phyloP scores from a whole-genome alignment of 495 filamentous ascomycete species.

The Aspergillus asperescens region DNA sequence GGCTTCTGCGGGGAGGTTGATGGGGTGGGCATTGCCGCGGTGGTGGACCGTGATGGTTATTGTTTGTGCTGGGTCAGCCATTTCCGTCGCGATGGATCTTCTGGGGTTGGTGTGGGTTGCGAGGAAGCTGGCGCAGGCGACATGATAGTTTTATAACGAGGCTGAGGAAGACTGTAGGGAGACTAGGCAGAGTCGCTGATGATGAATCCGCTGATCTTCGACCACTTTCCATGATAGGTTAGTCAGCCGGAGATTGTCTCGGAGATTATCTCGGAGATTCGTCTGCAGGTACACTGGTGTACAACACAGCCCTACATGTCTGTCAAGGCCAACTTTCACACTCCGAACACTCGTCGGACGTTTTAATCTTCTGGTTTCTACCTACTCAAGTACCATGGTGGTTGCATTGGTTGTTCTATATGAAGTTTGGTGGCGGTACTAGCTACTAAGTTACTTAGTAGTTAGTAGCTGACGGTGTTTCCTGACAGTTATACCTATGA shows the following conservation, averaged over 20 bases:
- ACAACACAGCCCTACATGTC: no score
- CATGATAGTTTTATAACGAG: background rate
- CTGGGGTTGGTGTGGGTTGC: background rate
- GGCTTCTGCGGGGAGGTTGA: slow-evolving; percentile 61
- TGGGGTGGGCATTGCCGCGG: slow-evolving; percentile 65
- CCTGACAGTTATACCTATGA: no score
- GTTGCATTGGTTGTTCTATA: no score
- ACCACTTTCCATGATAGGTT: slow-evolving; percentile 9
- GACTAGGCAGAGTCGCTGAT: background rate
- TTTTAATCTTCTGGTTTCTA: no score
- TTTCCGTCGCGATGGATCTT: background rate
- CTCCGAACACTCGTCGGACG: no score
- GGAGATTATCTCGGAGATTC: background rate
- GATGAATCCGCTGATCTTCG: slow-evolving; percentile 11
- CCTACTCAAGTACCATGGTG: no score
- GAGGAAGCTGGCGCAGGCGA: background rate
- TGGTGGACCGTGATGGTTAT: slow-evolving; percentile 50
- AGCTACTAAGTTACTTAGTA: no score
- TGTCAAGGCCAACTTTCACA: no score
- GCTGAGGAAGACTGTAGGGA: no score
- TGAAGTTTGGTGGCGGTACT: no score
- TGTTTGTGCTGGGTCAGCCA: background rate
- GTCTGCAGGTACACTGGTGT: no score
- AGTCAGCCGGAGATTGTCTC: slow-evolving; percentile 10
- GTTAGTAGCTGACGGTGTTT: no score